Base-by-base conservation (phyloP, 805 yeast genomes). In the Hermanozyma aechmeae region DNA sequence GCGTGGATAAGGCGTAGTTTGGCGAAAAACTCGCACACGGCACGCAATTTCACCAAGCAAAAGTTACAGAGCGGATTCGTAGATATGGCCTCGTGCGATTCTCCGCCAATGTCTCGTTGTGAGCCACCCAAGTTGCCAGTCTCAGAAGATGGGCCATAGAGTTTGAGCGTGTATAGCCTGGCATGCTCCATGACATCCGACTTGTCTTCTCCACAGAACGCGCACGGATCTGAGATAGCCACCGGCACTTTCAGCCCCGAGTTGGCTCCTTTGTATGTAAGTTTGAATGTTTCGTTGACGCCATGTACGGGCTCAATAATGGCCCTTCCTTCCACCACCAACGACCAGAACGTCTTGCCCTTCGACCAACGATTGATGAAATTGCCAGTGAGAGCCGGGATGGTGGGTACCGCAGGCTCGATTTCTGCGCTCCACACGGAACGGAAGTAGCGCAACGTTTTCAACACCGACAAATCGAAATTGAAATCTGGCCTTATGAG, bases 221-320 rank as follows among this genome's bases (percentile, higher is more conserved):
- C 65, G 56, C 97, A 89, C 4, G 86, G 74, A 2, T 74, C 73
- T 28, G 68, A 64, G 14, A 81, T 70, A 0, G 95, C 95, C 12
- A 81, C 76, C 1, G 94, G 89, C 5, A 5, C 31, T 32, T 4
- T 31, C 34, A 45, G 48, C 20, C 43, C 42, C 3, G 33, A 23
- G 19, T 39, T 37, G 16, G 31, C 38, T 22, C 48, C 53, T 20
- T 36, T 35, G 31, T 61, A 59, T 1, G 58, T 45, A 20, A 61
- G 42, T 42, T 76, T 73, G 57, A 79, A 79, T 1, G 73, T 71
- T 51, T 82, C 93, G 45, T 87, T 86, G 23, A 79, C 68, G 0
- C 89, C 87, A 29, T 84, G 73, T 6, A 87, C 71, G 0, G 98
- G 98, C 53, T 86, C 95, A 23, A 89, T 76, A 3, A 75, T 65